phyloP scores from a whole-genome alignment of 495 filamentous ascomycete genomes.

The Penicillium coffeae region DNA sequence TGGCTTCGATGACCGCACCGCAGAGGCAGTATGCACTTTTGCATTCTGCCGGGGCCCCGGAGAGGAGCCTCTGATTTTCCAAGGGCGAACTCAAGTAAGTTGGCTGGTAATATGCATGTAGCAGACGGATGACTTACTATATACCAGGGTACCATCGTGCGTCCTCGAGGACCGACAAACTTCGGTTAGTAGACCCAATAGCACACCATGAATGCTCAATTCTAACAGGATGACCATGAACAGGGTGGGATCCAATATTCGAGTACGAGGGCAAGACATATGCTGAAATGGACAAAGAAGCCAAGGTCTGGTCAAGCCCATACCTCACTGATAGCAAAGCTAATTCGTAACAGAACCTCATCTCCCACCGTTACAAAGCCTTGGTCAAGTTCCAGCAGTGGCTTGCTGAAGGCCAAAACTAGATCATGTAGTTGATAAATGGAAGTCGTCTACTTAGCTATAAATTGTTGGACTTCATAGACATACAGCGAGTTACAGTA shows the following conservation, averaged over 20 bases:
- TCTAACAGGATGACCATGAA: background rate
- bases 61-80: slow-evolving; percentile 81
- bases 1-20: slow-evolving; percentile 83
- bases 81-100: slow-evolving; percentile 67
- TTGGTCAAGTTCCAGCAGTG: slow-evolving; percentile 80
- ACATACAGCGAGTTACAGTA: too few species aligned
- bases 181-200: slow-evolving; percentile 67
- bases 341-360: slow-evolving; percentile 56
- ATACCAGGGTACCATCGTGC: slow-evolving; percentile 43
- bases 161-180: slow-evolving; percentile 58
- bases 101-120: background rate
- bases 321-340: background rate
- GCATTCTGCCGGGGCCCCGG: slow-evolving; percentile 84
- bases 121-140: too few species aligned
- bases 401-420: slow-evolving; percentile 55
- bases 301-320: slow-evolving; percentile 50
- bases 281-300: slow-evolving; percentile 89
- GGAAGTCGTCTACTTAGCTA: too few species aligned
- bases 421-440: slow-evolving; percentile 3
- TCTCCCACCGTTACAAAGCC: slow-evolving; percentile 86
- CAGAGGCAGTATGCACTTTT: slow-evolving; percentile 94
- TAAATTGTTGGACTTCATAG: too few species aligned
- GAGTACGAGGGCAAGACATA: slow-evolving; percentile 94
- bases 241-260: slow-evolving; percentile 95
- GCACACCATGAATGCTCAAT: background rate